Percentiles rank a stretch among this genome's conserved stretches.
Conservation (phyloP, 495 filamentous ascomycete genomes). For the Penicillium roqueforti region DNA sequence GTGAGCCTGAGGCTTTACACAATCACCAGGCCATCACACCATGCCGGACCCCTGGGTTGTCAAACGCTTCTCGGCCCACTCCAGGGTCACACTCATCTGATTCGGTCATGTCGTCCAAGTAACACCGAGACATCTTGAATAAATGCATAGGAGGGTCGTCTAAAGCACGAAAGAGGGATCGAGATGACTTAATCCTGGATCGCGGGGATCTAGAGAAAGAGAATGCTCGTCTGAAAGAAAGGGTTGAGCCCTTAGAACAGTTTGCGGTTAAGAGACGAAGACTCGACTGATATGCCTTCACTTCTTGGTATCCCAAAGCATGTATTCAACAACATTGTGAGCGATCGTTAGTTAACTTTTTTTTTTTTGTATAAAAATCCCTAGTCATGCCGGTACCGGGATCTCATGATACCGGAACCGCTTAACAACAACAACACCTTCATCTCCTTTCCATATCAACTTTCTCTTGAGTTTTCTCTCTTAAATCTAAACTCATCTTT, state of each 20-base stretch:
- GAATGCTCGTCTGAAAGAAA: not conserved
- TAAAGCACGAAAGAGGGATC: not conserved
- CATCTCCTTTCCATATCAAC: not conserved
- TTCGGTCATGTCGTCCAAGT: not conserved
- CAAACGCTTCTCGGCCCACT: not conserved
- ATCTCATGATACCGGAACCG: slow-evolving; percentile 2
- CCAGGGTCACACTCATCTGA: not conserved
- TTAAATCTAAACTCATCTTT: not conserved
- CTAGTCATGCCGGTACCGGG: slow-evolving; percentile 8
- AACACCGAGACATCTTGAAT: not conserved
- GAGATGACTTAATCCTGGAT: not conserved
- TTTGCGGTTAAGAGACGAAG: not conserved
- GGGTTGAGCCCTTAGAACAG: not conserved
- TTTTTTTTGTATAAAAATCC: not conserved
- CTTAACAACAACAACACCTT: not conserved
- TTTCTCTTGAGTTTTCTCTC: not conserved
- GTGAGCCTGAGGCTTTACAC: not conserved
- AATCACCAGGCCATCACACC: not conserved
- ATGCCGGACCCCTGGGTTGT: not conserved
- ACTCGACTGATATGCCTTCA: not conserved
- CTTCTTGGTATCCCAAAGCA: not conserved
- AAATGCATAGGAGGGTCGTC: not conserved
- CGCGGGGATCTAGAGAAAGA: not conserved
- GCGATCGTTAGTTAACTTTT: too few relatives aligned
- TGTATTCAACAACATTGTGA: not conserved